These are phyloP conservation scores for Globisporangium iwayamae DNA, from an alignment of 352 stramenopile species.

Conservation along the genomic window DNA sequence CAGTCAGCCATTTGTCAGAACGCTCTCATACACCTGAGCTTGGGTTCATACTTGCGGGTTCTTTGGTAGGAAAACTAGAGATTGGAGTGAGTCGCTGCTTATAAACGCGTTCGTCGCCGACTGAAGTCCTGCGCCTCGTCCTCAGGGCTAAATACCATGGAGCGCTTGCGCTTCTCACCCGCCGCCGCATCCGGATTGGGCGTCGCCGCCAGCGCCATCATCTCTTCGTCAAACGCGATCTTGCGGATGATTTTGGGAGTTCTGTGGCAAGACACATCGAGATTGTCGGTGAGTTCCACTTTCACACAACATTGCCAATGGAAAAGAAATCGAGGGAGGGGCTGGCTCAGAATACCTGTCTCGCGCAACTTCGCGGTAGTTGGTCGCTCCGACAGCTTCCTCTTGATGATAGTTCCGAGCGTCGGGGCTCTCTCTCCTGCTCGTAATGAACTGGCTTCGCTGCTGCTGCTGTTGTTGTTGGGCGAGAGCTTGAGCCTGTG, in stretches of 20 bases:
- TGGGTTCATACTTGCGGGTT: neutral
- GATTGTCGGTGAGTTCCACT: neutral
- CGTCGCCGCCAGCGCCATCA: conserved; percentile 32
- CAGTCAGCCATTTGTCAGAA: neutral
- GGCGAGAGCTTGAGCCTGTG: neutral
- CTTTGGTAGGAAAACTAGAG: neutral
- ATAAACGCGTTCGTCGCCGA: conserved; percentile 10
- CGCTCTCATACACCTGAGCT: neutral
- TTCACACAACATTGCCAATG: neutral
- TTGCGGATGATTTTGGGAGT: conserved; percentile 34
- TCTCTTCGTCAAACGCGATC: conserved; percentile 43
- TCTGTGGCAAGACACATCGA: conserved; percentile 9
- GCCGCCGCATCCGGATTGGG: conserved; percentile 5
- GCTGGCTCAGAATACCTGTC: neutral
- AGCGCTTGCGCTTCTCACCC: conserved; percentile 30
- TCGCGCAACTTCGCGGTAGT: conserved; percentile 15
- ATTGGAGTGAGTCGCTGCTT: neutral
- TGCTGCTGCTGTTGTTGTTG: conserved; percentile 1
- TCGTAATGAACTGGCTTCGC: conserved; percentile 8
- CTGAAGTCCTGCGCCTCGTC: conserved; percentile 24
- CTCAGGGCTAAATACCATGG: conserved; percentile 28
- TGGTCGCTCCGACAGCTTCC: neutral
- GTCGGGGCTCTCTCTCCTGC: conserved; percentile 3
- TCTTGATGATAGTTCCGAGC: neutral
- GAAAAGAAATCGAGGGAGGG: neutral